Evolutionary conservation across 768 basidiomycete species (phyloP), one percentile per base, ranked within the genome.

Genomic region (Tricholoma bakamatsutake): DNA sequence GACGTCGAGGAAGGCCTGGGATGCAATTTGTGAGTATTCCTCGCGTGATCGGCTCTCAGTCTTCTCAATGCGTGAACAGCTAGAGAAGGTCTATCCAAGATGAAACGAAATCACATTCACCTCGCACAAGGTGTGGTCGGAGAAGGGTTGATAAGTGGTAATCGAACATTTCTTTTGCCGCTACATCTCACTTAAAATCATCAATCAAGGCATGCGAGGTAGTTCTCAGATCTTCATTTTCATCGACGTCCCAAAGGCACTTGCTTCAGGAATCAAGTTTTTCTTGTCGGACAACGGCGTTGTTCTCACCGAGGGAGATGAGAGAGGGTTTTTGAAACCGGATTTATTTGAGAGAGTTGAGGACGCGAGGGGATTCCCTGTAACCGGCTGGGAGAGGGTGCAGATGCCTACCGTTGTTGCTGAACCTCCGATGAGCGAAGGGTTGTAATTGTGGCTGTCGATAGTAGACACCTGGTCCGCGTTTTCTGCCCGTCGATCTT

Each of bases 41-140:
- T 9, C 43, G 17, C 18, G 35, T 31, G 28, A 4, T 2, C 34
- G 35, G n/a, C 21, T 3, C 3, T 10, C 40, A 11, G 11, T 35
- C 17, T 27, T 31, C n/a, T 54, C 31, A 34, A 33, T 10, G 40
- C 35, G 24, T 48, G 46, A 17, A 45, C 45, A 94, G 92, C 77
- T 12, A 74, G 72, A 6, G 72, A 83, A 59, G 93, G 94, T 0
- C 69, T 97, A n/a, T 92, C 87, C 0, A 85, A 78, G 59, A 97
- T 95, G 93, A 78, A 71, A 11, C 78, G 96, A 21, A 96, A 94
- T 64, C 94, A 98, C 64, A 88, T 98, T 37, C 96, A 99, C 69
- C 76, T 97, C 12, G 94, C 95, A 0, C 88, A 93, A 67, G 86
- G 88, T 34, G 71, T 90, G 3, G 73, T 78, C 2, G 82, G 83